A percentile compares a stretch with the other conserved stretches of the same genome.
phyloP scores from a whole-genome alignment of 106 monocot genomes.

The Apostasia shenzhenica region DNA sequence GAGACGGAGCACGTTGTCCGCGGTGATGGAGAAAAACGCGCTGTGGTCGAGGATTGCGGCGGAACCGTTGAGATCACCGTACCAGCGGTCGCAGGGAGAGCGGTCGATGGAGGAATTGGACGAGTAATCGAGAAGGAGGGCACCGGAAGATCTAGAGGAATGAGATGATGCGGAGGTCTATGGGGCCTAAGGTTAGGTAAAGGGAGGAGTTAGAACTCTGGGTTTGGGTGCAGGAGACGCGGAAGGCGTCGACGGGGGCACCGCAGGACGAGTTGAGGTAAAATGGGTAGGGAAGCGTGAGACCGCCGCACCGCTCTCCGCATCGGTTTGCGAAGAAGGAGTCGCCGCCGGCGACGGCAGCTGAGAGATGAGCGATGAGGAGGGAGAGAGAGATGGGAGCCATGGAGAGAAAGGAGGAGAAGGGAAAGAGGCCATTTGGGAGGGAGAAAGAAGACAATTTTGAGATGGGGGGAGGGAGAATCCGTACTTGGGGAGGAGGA shows the following conservation, averaged over 20 bases:
- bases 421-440: conserved; percentile 8
- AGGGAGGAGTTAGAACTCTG: conserved; percentile 3
- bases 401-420: neutral
- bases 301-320: conserved; percentile 50
- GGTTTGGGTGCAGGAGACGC: conserved; percentile 38
- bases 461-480: neutral
- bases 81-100: conserved; percentile 39
- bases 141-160: conserved; percentile 38
- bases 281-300: conserved; percentile 65
- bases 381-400: conserved; percentile 1
- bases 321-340: conserved; percentile 23
- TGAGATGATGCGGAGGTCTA: conserved; percentile 36
- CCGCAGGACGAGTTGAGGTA: conserved; percentile 56
- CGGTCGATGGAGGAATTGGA: conserved; percentile 9
- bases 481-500: conserved; percentile 5
- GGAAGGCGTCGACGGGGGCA: conserved; percentile 39
- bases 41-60: conserved; percentile 4
- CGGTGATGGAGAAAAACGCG: conserved; percentile 40
- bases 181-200: conserved; percentile 19
- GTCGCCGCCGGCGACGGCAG: neutral
- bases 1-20: conserved; percentile 58
- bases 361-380: neutral
- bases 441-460: neutral
- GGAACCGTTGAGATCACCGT: conserved; percentile 22
- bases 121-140: conserved; percentile 66